phyloP scores from a whole-genome alignment of 345 rosid species.

The Hibiscus trionum region DNA sequence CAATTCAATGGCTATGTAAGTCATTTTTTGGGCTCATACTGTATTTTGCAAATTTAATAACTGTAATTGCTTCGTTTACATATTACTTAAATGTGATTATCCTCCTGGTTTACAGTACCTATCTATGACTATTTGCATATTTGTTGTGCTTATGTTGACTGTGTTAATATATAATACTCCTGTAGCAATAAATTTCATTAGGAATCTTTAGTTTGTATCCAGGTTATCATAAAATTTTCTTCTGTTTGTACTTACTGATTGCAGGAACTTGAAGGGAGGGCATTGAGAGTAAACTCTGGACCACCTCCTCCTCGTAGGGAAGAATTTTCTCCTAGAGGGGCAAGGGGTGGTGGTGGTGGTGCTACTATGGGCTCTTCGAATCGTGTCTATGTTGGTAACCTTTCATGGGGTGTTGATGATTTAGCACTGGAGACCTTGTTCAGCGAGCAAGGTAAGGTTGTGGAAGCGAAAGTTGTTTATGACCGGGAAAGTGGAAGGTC shows the following conservation, averaged over 20 bases:
- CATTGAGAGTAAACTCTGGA: conserved; percentile 77
- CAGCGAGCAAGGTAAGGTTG: conserved; percentile 77
- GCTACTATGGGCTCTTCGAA: conserved; percentile 26
- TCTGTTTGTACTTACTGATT: conserved; percentile 8
- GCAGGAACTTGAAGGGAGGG: conserved; percentile 89
- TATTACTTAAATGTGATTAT: not conserved
- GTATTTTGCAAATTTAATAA: not conserved
- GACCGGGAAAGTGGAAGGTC: conserved; percentile 95
- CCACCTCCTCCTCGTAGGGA: conserved; percentile 75
- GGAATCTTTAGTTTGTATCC: not conserved
- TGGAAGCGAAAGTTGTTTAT: conserved; percentile 87
- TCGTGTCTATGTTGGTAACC: conserved; percentile 82
- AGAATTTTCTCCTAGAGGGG: conserved; percentile 30
- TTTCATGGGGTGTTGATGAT: conserved; percentile 92
- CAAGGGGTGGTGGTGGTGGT: conserved; percentile 18
- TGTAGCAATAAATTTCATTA: not conserved
- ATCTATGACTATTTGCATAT: too few relatives aligned
- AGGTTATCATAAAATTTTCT: not conserved
- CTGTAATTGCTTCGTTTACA: not conserved
- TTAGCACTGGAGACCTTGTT: conserved; percentile 73
- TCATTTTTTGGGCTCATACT: not conserved
- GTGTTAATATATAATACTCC: not conserved
- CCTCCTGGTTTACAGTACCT: too few relatives aligned
- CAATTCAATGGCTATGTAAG: conserved; percentile 94
- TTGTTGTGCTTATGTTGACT: not conserved